A percentile compares a stretch with the other conserved stretches of the same genome.
Evolutionary conservation across 2,329 filamentous ascomycete genomes (phyloP).

Genomic region (Penicillium freii): DNA sequence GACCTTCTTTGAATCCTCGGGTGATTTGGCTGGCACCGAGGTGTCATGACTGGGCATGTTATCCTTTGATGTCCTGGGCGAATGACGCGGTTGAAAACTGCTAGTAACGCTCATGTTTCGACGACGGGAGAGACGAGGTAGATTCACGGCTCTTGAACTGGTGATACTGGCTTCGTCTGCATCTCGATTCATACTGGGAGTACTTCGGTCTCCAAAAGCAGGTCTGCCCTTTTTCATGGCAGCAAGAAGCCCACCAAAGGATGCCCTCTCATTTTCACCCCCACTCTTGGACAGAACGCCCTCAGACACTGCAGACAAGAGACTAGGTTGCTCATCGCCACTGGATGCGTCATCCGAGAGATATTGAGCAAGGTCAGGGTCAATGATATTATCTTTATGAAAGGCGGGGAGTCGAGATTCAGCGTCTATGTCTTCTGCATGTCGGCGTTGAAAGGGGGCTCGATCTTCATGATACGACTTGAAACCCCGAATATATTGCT

Average conservation of each 20-base stretch:
- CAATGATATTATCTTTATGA: slow-evolving; percentile 97
- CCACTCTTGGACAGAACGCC: slow-evolving; percentile 61
- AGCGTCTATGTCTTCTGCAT: slow-evolving; percentile 63
- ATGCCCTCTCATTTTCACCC: slow-evolving; percentile 71
- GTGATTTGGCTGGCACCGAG: slow-evolving; percentile 39
- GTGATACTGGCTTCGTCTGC: slow-evolving; percentile 63
- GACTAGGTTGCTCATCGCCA: slow-evolving; percentile 85
- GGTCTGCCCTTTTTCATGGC: slow-evolving; percentile 75
- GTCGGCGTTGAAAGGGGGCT: slow-evolving; percentile 80
- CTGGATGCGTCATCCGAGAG: slow-evolving; percentile 94
- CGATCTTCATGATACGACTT: slow-evolving; percentile 72
- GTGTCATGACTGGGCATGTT: slow-evolving; percentile 45
- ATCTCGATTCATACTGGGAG: slow-evolving; percentile 69
- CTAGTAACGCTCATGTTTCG: slow-evolving; percentile 84
- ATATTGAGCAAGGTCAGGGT: slow-evolving; percentile 90
- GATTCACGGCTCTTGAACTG: slow-evolving; percentile 57
- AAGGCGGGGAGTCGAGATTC: slow-evolving; percentile 80
- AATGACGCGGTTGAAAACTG: slow-evolving; percentile 66
- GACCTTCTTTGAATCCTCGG: slow-evolving; percentile 35
- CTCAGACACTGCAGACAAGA: slow-evolving; percentile 71
- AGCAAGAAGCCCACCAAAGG: slow-evolving; percentile 69
- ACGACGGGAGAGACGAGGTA: slow-evolving; percentile 64
- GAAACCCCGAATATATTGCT: slow-evolving; percentile 75
- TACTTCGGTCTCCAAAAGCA: slow-evolving; percentile 69
- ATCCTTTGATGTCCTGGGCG: slow-evolving; percentile 66